Percentiles rank a stretch among this genome's conserved stretches.
Conservation (phyloP, 176 grass and related monocot species). For the Paspalum notatum region DNA sequence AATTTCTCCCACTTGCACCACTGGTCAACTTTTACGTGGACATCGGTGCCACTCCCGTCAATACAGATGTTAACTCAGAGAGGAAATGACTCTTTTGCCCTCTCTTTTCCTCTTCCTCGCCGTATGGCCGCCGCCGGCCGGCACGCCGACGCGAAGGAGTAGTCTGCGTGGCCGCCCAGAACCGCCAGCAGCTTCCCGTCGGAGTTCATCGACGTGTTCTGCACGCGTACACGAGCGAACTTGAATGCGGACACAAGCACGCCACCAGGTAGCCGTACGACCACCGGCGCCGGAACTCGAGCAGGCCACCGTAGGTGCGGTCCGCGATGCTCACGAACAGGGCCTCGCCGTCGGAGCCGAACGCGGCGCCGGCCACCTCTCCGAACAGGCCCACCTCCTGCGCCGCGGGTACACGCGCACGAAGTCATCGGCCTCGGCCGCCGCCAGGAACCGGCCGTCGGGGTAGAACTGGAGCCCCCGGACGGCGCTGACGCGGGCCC, state of each 20-base stretch:
- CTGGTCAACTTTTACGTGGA: too few species aligned
- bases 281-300: constrained; percentile 68
- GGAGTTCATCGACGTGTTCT: too few species aligned
- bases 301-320: constrained; percentile 67
- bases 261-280: constrained; percentile 30
- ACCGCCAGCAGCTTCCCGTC: too few species aligned
- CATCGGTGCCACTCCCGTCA: too few species aligned
- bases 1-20: too few species aligned
- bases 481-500: constrained; percentile 70
- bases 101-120: too few species aligned
- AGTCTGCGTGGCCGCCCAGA: too few species aligned
- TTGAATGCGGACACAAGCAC: neutral
- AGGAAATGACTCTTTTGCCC: too few species aligned
- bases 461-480: constrained; percentile 68
- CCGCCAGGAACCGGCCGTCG: constrained; percentile 73
- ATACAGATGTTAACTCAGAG: too few species aligned
- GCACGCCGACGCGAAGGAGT: too few species aligned
- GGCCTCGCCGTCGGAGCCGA: constrained; percentile 66
- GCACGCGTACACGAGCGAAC: too few species aligned
- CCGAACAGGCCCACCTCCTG: constrained; percentile 96
- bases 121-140: too few species aligned
- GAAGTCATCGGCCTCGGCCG: constrained; percentile 76
- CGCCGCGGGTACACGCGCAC: constrained; percentile 57
- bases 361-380: constrained; percentile 73
- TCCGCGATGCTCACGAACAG: constrained; percentile 77